Percentiles rank a stretch among this genome's conserved stretches.
Conservation (phyloP, 768 basidiomycete species). For the Podaxis sp. region DNA sequence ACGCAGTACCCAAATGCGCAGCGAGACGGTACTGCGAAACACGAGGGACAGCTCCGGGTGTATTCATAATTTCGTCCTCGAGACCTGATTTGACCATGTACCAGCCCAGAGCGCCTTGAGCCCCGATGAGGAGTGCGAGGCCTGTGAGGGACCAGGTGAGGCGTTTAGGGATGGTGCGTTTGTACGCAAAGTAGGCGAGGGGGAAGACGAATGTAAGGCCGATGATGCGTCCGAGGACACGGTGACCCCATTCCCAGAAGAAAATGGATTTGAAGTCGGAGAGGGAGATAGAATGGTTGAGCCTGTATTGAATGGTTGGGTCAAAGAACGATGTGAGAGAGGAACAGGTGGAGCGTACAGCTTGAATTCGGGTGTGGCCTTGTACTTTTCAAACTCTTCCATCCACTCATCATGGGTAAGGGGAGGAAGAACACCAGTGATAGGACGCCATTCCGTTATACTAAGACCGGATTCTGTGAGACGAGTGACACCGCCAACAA, state of each 20-base stretch:
- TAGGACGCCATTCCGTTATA: slow-evolving; percentile 97
- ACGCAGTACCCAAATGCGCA: slow-evolving; percentile 89
- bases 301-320: slow-evolving; percentile 42
- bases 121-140: slow-evolving; percentile 81
- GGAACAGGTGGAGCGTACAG: slow-evolving; percentile 54
- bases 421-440: slow-evolving; percentile 88
- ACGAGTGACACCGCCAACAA: slow-evolving; percentile 95
- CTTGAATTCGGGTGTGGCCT: slow-evolving; percentile 92
- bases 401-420: slow-evolving; percentile 76
- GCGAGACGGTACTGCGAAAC: slow-evolving; percentile 97
- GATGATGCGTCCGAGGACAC: slow-evolving; percentile 86
- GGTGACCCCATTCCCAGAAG: slow-evolving; percentile 98
- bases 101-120: slow-evolving; percentile 94
- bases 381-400: slow-evolving; percentile 91
- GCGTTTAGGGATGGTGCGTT: slow-evolving; percentile 64
- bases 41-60: slow-evolving; percentile 84
- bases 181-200: slow-evolving; percentile 73
- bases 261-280: slow-evolving; percentile 96
- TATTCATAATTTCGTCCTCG: slow-evolving; percentile 76
- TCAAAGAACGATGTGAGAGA: background rate
- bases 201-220: slow-evolving; percentile 84
- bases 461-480: slow-evolving; percentile 96
- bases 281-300: slow-evolving; percentile 86
- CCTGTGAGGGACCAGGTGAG: slow-evolving; percentile 66
- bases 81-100: slow-evolving; percentile 99